Conservation (phyloP, 2,329 filamentous ascomycete genomes). For the Ambrosiella beaveri region DNA sequence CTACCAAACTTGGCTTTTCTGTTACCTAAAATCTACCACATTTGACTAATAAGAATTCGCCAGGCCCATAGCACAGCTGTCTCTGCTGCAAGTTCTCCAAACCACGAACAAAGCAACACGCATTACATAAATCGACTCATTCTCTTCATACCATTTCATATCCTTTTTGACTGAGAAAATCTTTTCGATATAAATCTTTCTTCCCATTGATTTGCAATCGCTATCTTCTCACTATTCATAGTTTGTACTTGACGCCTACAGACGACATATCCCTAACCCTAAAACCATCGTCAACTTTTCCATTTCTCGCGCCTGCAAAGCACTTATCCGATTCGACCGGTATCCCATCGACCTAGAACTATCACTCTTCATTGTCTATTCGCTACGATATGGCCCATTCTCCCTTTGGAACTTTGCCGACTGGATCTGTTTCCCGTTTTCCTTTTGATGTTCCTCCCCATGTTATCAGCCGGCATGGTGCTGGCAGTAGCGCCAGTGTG, state of each 20-base stretch:
- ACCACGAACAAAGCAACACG: background rate
- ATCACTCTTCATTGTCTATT: background rate
- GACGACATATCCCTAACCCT: background rate
- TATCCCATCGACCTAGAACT: background rate
- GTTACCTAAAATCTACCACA: conserved; percentile 17
- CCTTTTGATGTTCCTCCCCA: conserved; percentile 5
- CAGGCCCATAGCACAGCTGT: background rate
- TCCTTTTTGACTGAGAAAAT: no score
- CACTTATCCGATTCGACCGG: background rate
- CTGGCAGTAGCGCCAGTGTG: background rate
- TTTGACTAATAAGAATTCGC: conserved; percentile 18
- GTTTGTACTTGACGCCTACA: background rate
- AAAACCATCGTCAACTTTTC: background rate
- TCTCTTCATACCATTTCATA: background rate
- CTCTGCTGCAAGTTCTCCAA: background rate
- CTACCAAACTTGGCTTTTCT: conserved; percentile 11
- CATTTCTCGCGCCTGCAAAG: background rate
- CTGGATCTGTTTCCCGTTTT: conserved; percentile 7
- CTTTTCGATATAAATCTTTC: background rate
- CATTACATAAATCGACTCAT: background rate
- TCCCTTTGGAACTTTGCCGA: background rate
- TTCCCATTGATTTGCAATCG: no score
- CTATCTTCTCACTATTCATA: no score
- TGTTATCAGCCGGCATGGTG: background rate
- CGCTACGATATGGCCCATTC: conserved; percentile 11